Evolutionary conservation across 1,139 yeast species (phyloP).

Genomic region (Yamadazyma pseudoaaseri): DNA sequence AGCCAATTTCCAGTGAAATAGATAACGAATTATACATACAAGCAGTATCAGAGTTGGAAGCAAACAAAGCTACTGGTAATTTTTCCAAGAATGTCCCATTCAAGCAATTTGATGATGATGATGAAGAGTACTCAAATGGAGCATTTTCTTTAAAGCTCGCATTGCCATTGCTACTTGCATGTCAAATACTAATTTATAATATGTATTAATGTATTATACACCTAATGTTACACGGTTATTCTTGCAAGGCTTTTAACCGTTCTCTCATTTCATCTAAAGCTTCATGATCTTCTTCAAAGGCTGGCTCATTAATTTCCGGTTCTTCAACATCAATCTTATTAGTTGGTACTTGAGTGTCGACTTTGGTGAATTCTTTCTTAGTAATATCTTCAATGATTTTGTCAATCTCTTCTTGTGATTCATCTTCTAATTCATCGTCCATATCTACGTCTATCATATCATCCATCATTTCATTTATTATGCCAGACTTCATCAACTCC

Average conservation of each 20-base stretch:
- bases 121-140: slow-evolving; percentile 3
- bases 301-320: slow-evolving; percentile 16
- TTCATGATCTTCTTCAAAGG: slow-evolving; percentile 62
- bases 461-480: slow-evolving; percentile 93
- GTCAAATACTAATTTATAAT: not conserved
- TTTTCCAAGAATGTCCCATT: slow-evolving; percentile 2
- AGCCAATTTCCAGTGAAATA: slow-evolving; percentile 4
- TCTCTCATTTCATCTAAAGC: slow-evolving; percentile 86
- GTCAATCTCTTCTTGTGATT: slow-evolving; percentile 67
- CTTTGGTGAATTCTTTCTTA: slow-evolving; percentile 41
- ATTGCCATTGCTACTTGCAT: not conserved
- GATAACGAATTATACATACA: not conserved
- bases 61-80: not conserved
- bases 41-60: not conserved
- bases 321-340: slow-evolving; percentile 29
- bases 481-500: slow-evolving; percentile 88
- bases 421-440: slow-evolving; percentile 63
- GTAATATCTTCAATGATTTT: slow-evolving; percentile 47
- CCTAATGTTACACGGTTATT: slow-evolving; percentile 26
- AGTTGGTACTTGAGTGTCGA: slow-evolving; percentile 44
- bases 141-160: not conserved
- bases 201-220: not conserved
- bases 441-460: slow-evolving; percentile 77
- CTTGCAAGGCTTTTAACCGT: slow-evolving; percentile 81
- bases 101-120: slow-evolving; percentile 10